phyloP scores from a whole-genome alignment of 345 rosid species.

The Raphanus sativus region DNA sequence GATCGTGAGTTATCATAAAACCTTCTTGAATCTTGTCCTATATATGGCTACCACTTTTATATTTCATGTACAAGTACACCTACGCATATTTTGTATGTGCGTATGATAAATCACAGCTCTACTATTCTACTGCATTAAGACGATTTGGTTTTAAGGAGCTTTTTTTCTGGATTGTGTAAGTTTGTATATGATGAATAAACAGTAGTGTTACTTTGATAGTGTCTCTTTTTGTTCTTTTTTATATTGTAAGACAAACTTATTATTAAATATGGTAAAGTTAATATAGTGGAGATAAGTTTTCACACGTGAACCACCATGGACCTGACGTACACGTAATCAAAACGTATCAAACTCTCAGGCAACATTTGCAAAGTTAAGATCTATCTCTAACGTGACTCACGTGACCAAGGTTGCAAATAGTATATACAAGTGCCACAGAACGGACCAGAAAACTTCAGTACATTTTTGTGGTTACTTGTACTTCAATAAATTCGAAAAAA shows the following conservation, averaged over 20 bases:
- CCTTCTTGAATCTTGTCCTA: neutral
- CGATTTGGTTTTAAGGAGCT: neutral
- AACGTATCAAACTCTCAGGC: neutral
- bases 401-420: neutral
- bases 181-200: neutral
- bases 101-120: neutral
- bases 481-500: neutral
- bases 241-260: neutral
- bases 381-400: neutral
- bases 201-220: neutral
- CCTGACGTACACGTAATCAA: neutral
- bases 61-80: neutral
- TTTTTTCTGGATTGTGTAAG: neutral
- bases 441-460: neutral
- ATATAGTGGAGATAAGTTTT: neutral
- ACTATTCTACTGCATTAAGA: neutral
- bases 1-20: neutral
- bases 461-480: neutral
- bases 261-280: neutral
- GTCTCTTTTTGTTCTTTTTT: neutral
- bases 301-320: neutral
- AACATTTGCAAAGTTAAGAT: neutral
- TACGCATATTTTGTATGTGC: neutral
- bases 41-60: neutral
- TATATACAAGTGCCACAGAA: no score